These are phyloP conservation scores for Tolypocladium cylindrosporum DNA, from an alignment of 2,329 filamentous ascomycete species.

Conservation along the genomic window DNA sequence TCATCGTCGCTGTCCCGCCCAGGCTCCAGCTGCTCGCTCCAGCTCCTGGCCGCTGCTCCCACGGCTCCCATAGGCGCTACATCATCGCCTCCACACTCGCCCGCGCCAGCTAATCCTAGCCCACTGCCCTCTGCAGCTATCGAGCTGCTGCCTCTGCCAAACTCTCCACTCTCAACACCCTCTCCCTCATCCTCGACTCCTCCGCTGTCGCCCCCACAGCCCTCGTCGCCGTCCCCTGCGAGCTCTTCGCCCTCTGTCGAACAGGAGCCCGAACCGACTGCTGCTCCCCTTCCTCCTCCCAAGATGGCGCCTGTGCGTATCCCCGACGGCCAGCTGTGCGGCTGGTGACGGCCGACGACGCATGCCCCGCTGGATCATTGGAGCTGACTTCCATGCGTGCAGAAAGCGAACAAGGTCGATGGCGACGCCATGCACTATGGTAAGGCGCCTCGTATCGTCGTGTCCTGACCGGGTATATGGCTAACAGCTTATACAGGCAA, in stretches of 20 bases:
- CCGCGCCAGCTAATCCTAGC: conserved; percentile 1
- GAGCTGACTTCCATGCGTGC: conserved; percentile 10
- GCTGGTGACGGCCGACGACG: conserved; percentile 7
- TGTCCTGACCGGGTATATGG: neutral
- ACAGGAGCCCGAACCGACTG: conserved; percentile 15
- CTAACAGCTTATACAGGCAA: conserved; percentile 35
- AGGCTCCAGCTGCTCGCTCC: conserved; percentile 4
- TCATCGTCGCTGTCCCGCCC: neutral
- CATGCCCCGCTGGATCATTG: conserved; percentile 7
- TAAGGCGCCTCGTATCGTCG: conserved; percentile 16
- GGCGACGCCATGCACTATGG: conserved; percentile 28
- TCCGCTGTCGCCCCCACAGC: conserved; percentile 19
- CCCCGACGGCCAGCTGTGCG: conserved; percentile 7
- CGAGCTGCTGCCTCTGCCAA: conserved; percentile 29
- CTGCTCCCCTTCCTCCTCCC: conserved; percentile 20
- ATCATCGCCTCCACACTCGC: conserved; percentile 21
- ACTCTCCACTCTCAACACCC: conserved; percentile 29
- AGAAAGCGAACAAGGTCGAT: conserved; percentile 25
- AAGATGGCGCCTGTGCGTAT: conserved; percentile 48
- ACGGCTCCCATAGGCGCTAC: conserved; percentile 16
- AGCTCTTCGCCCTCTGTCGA: conserved; percentile 13
- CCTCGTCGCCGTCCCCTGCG: conserved; percentile 18
- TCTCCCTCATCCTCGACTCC: conserved; percentile 20
- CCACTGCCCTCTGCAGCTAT: conserved; percentile 14
- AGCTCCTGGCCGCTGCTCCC: neutral